phyloP scores from a whole-genome alignment of 495 filamentous ascomycete species.

The Lophiotrema nucula region DNA sequence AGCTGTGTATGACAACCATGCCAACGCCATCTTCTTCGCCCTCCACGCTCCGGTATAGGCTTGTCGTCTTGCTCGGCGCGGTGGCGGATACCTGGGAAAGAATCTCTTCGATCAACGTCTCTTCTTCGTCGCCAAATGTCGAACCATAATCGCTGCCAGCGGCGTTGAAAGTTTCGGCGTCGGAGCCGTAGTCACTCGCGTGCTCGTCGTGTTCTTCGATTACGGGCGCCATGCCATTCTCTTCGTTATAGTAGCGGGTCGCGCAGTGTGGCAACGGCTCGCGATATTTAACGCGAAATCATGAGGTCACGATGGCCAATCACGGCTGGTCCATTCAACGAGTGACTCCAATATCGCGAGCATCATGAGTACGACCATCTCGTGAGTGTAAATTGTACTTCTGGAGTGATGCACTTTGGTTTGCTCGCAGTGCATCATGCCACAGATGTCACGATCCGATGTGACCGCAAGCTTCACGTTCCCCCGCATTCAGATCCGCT shows the following conservation, averaged over 20 bases:
- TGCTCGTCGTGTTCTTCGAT: not conserved
- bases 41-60: conserved; percentile 7
- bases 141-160: conserved; percentile 42
- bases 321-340: no score
- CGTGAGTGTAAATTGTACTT: no score
- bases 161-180: conserved; percentile 2
- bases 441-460: no score
- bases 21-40: not conserved
- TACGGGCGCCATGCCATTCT: conserved; percentile 19
- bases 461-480: no score
- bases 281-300: not conserved
- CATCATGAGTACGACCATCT: no score
- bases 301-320: not conserved
- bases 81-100: conserved; percentile 30
- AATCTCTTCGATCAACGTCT: conserved; percentile 27
- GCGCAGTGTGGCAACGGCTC: not conserved
- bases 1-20: not conserved
- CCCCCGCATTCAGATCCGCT: no score
- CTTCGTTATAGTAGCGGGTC: not conserved
- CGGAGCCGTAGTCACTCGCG: conserved; percentile 26
- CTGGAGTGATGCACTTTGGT: no score
- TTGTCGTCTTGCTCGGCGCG: conserved; percentile 6
- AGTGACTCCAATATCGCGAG: no score
- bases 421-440: no score
- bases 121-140: conserved; percentile 40